Conservation (phyloP, 2,329 filamentous ascomycete species). For the Aspergillus sp. region DNA sequence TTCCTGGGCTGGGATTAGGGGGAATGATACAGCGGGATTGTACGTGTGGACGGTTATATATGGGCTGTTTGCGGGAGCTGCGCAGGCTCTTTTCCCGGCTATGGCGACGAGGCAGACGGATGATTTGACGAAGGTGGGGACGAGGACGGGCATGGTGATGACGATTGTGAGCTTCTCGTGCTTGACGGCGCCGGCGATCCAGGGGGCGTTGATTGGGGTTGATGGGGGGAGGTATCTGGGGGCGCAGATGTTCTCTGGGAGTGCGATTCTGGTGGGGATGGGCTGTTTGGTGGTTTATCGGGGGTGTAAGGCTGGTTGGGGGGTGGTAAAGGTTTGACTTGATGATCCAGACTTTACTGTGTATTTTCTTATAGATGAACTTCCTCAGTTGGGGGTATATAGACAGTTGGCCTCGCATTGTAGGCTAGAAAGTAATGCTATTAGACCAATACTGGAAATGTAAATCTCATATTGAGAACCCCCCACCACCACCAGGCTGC, state of each 20-base stretch:
- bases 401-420: no score
- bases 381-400: no score
- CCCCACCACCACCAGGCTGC: no score
- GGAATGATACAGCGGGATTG: neutral
- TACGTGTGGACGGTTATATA: slow-evolving; percentile 15
- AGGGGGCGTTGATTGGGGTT: slow-evolving; percentile 45
- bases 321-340: no score
- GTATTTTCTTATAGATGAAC: no score
- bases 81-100: slow-evolving; percentile 47
- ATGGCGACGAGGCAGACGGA: slow-evolving; percentile 43
- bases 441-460: no score
- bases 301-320: no score
- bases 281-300: neutral
- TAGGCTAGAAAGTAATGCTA: no score
- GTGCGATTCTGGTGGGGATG: neutral
- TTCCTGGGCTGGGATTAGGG: no score
- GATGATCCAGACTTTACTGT: no score
- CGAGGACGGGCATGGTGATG: slow-evolving; percentile 50
- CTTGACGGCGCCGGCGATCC: slow-evolving; percentile 48
- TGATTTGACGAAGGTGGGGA: slow-evolving; percentile 46
- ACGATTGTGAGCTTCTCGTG: slow-evolving; percentile 44
- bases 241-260: slow-evolving; percentile 2
- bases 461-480: no score
- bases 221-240: neutral
- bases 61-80: slow-evolving; percentile 44